Conservation (phyloP, 352 stramenopile genomes). For the Globisporangium abappressorium region DNA sequence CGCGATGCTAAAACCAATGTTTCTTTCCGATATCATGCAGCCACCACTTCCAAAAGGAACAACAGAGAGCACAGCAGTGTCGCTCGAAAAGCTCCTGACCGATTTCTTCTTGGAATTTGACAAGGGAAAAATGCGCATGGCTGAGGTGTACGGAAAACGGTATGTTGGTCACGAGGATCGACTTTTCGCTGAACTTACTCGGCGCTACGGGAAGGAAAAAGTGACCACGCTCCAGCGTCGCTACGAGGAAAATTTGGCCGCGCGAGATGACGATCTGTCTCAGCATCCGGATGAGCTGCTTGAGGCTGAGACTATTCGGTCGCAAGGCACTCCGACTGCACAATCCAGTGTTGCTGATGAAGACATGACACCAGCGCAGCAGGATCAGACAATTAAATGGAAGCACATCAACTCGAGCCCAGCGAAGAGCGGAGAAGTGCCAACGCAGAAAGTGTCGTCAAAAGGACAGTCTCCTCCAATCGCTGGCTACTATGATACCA, state of each 20-base stretch:
- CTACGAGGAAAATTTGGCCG: neutral
- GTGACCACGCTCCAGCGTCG: slow-evolving; percentile 34
- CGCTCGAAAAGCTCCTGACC: slow-evolving; percentile 49
- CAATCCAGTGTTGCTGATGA: neutral
- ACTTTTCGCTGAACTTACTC: slow-evolving; percentile 62
- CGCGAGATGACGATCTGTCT: neutral
- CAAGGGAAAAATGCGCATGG: slow-evolving; percentile 58
- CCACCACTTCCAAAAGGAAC: neutral
- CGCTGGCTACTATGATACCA: neutral
- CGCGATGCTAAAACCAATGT: neutral
- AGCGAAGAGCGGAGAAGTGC: neutral
- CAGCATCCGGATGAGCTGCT: neutral
- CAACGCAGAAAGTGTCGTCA: neutral
- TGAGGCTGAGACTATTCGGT: neutral
- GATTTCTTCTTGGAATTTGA: slow-evolving; percentile 69
- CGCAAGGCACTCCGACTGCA: neutral
- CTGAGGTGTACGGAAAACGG: slow-evolving; percentile 58
- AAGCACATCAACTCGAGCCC: too few species aligned
- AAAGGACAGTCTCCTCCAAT: neutral
- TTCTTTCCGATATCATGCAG: neutral
- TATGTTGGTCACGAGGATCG: slow-evolving; percentile 66
- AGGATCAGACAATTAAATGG: neutral
- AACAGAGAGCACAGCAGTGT: neutral
- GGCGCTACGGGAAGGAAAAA: slow-evolving; percentile 54
- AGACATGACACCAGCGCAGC: neutral